phyloP scores from a whole-genome alignment of 768 basidiomycete species.

The Amanita rimosa region DNA sequence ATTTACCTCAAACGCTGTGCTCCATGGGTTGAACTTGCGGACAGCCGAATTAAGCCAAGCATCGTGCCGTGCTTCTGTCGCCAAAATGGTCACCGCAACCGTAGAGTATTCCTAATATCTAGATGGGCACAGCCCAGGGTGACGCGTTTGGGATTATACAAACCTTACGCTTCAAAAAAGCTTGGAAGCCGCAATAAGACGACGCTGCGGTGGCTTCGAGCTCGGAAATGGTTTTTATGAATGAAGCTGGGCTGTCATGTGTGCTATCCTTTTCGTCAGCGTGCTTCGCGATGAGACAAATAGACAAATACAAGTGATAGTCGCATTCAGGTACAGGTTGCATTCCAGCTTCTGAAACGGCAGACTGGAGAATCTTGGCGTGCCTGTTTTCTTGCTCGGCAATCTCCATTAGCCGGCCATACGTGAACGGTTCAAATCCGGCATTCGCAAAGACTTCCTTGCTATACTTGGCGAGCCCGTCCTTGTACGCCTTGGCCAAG shows the following conservation, averaged over 20 bases:
- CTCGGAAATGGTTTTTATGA: slow-evolving; percentile 36
- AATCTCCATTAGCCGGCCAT: slow-evolving; percentile 40
- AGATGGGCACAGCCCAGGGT: background rate
- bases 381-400: slow-evolving; percentile 42
- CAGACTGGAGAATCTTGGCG: slow-evolving; percentile 39
- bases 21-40: slow-evolving; percentile 40
- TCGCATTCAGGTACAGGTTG: slow-evolving; percentile 38
- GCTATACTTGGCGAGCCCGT: slow-evolving; percentile 33
- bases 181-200: slow-evolving; percentile 48
- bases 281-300: background rate
- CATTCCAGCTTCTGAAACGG: slow-evolving; percentile 25
- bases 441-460: slow-evolving; percentile 31
- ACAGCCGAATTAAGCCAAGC: slow-evolving; percentile 47
- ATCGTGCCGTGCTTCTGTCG: slow-evolving; percentile 52
- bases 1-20: slow-evolving; percentile 45
- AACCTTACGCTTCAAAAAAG: slow-evolving; percentile 30
- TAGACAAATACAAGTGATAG: slow-evolving; percentile 39
- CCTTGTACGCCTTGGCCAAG: slow-evolving; percentile 29
- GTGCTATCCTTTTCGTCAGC: slow-evolving; percentile 19
- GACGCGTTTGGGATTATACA: slow-evolving; percentile 8
- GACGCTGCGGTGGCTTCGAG: slow-evolving; percentile 47
- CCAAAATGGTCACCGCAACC: slow-evolving; percentile 47
- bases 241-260: slow-evolving; percentile 32
- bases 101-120: slow-evolving; percentile 29
- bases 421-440: slow-evolving; percentile 38